Base-by-base conservation (phyloP, 345 rosid species). In the Eutrema heterophyllum region DNA sequence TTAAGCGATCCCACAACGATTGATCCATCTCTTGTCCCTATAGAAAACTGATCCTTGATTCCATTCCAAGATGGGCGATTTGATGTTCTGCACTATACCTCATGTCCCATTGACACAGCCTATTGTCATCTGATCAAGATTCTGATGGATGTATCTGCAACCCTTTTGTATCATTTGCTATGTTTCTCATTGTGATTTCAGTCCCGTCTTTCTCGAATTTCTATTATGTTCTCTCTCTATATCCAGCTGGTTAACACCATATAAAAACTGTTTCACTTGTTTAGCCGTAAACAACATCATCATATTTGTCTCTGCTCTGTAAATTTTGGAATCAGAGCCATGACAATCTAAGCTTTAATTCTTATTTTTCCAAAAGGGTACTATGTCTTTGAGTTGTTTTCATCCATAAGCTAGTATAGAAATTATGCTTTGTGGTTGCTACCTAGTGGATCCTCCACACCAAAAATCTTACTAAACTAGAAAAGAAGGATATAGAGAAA, bases 141-240 rank as follows among this genome's bases (percentile, higher is more conserved):
- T 91, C 97, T 2, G 98, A 93, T 1, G 96, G 96, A 80, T 93
- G 97, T 85, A 91, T 68, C 77, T 93, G 96, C 1, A 96, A 81
- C 21, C 94, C 92, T 78, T 91, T 89, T 4, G 82, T 77, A 76
- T 88, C 97, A 24, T 82, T 93, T 4, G 86, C 84, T 30, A 87
- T 87, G 38, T 93, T 96, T 18, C 86, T 88, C 96, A 93, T 88
- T 0, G 89, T 80, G 59, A 89, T 84, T 46, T 86, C 89, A 9
- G 90, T 69, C 36, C 96, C 92, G 46, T 87, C 98, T 79, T 89
- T 87, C 81, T 72, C 93, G 14, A 93, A 86, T 81, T 87, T 93
- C 98, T 97, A 90, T 55, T 27, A 9, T 52, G 9, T 27, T 97
- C 98, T 0, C 87, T 79, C 74, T 88, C 96, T 6, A 93, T 85